Evolutionary conservation across 1,139 yeast species (phyloP).

Genomic region (Trichomonascaceae sp.): DNA sequence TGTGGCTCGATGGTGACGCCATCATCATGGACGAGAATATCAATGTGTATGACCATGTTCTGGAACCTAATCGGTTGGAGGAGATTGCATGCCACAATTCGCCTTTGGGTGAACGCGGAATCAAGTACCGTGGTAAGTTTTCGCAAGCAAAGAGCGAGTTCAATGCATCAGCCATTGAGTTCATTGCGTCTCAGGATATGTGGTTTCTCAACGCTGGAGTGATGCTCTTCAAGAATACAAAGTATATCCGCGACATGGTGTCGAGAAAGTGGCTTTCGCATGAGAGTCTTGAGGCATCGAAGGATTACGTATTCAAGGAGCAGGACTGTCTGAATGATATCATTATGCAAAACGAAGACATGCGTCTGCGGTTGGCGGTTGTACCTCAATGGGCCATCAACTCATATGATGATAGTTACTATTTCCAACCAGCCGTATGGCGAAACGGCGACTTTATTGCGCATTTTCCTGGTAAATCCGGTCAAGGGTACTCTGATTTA

Average conservation of each 20-base stretch:
- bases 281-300: background rate
- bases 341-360: background rate
- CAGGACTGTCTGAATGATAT: background rate
- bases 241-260: background rate
- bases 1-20: slow-evolving; percentile 22
- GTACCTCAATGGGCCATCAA: slow-evolving; percentile 26
- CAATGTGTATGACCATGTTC: slow-evolving; percentile 14
- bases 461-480: slow-evolving; percentile 20
- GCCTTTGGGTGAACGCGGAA: slow-evolving; percentile 13
- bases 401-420: slow-evolving; percentile 16
- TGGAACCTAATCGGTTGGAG: slow-evolving; percentile 16
- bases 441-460: slow-evolving; percentile 17
- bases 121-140: slow-evolving; percentile 12
- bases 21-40: slow-evolving; percentile 11
- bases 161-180: slow-evolving; percentile 13
- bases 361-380: slow-evolving; percentile 20
- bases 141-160: slow-evolving; percentile 7
- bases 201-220: slow-evolving; percentile 25
- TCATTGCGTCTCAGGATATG: slow-evolving; percentile 20
- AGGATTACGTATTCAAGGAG: background rate
- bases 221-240: background rate
- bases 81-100: slow-evolving; percentile 15
- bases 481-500: too few species aligned
- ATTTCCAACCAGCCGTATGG: slow-evolving; percentile 12
- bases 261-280: background rate